Base-by-base conservation (phyloP, 768 basidiomycete genomes). In the Lactifluus piperatus region DNA sequence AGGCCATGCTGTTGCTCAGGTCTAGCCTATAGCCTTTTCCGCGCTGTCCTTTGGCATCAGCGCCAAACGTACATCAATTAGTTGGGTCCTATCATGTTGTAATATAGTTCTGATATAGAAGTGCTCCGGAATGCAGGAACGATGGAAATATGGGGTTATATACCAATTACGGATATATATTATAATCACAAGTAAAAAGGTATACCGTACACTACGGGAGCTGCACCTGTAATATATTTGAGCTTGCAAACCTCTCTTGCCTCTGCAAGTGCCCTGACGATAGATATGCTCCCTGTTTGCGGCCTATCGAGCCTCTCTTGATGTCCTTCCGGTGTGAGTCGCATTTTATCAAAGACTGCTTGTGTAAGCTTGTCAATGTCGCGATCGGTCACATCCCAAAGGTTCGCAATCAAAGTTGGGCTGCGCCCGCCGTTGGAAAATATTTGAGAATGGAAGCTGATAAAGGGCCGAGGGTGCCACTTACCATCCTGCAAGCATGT, bases 331-430 rank as follows among this genome's bases (percentile, higher is more conserved):
- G 71, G 61, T 0, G 75, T 72, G 44, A 97, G 74, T 2, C 75
- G 74, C 27, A 95, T 70, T 64, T 83, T 80, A 63, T 85, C 83
- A 65, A 97, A 86, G 16, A 97, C 93, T 0, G 85, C 75, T 62
- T 86, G 82, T 2, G 94, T 87, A 63, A 97, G 84, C 65, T 89
- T 89, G 76, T 99, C 95, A 66, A 98, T 95, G 68, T 99, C 97
- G 47, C 86, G 81, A 75, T 99, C 97, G 0, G 95, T 98, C 8
- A 98, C 97, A 67, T 98, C 97, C 97, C 97, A 99, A 5, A 98
- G 75, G 67, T 95, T 97, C 0, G 91, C 97, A 13, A 97, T 83
- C 32, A 98, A 77, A 1, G 93, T 88, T 18, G 97, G 95, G 62
- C 95, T 52, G 61, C 39, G 51, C 39, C 26, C 55, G 34, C 24